phyloP scores from a whole-genome alignment of 768 basidiomycete species.

The Crepidotus variabilis region DNA sequence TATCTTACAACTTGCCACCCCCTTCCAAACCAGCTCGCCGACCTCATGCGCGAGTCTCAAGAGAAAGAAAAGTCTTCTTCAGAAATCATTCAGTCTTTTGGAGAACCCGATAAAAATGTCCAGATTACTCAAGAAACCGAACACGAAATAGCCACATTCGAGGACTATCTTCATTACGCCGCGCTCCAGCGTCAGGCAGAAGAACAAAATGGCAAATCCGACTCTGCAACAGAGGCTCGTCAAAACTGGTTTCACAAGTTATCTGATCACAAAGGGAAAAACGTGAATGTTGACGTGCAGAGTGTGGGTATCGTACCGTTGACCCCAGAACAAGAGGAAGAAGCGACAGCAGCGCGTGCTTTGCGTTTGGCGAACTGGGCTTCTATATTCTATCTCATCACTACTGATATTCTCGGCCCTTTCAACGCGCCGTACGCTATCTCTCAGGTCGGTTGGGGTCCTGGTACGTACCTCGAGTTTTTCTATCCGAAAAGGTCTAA shows the following conservation, averaged over 20 bases:
- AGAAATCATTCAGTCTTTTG: neutral
- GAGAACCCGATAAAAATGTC: neutral
- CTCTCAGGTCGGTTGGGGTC: constrained; percentile 57
- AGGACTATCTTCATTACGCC: constrained; percentile 35
- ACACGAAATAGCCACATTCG: constrained; percentile 20
- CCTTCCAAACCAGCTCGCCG: no score
- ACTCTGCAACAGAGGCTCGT: constrained; percentile 4
- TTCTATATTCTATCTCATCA: constrained; percentile 51
- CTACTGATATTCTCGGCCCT: constrained; percentile 60
- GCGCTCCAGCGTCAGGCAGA: constrained; percentile 32
- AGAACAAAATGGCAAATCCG: neutral
- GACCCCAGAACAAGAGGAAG: constrained; percentile 28
- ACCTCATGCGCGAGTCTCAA: neutral
- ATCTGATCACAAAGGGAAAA: constrained; percentile 27
- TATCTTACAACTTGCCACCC: no score
- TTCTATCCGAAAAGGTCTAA: neutral
- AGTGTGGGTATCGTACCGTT: constrained; percentile 17
- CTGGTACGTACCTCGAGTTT: constrained; percentile 33
- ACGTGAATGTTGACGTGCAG: constrained; percentile 27
- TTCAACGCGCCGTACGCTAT: constrained; percentile 59
- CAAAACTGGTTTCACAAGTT: constrained; percentile 20
- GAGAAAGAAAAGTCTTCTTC: neutral
- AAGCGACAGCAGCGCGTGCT: constrained; percentile 37
- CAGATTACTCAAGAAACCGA: neutral
- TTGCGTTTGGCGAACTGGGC: constrained; percentile 49